A percentile compares a stretch with the other conserved stretches of the same genome.
phyloP scores from a whole-genome alignment of 129 eudicot species.

The Saussurea involucrata region DNA sequence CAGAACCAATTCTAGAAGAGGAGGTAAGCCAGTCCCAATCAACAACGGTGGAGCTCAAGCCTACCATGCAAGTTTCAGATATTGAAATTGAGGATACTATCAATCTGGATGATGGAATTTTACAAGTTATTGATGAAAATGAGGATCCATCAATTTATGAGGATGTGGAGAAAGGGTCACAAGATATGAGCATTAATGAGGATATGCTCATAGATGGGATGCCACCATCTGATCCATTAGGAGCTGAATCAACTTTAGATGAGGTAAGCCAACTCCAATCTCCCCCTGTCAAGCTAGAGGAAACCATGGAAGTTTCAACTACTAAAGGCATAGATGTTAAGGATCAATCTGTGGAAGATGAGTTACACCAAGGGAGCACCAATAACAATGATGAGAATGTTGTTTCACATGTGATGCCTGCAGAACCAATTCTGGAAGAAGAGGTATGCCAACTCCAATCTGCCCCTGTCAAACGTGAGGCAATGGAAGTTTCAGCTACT shows the following conservation, averaged over 20 bases:
- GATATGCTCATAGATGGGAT: conserved; percentile 9
- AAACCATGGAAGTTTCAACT: conserved; percentile 7
- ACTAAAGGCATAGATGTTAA: neutral
- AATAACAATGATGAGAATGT: neutral
- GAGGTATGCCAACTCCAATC: neutral
- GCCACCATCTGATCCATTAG: conserved; percentile 7
- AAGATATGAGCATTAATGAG: conserved; percentile 9
- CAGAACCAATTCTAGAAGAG: conserved; percentile 20
- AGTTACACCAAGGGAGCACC: neutral
- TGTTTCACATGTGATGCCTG: neutral
- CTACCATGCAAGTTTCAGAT: conserved; percentile 13
- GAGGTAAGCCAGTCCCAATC: conserved; percentile 14
- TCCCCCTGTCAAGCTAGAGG: conserved; percentile 2
- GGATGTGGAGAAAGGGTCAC: conserved; percentile 10
- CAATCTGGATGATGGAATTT: conserved; percentile 2
- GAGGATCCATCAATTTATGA: conserved; percentile 21
- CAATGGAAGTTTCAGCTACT: neutral
- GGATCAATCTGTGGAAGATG: neutral
- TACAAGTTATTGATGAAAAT: conserved; percentile 4
- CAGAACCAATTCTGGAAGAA: neutral
- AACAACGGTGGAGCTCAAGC: conserved; percentile 5
- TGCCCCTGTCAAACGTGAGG: neutral
- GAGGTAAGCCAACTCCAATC: neutral
- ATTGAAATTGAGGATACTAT: conserved; percentile 15
- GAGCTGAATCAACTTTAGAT: conserved; percentile 15